Conservation (phyloP, 148 eudicot species). For the Vaccinium vitisidaea region DNA sequence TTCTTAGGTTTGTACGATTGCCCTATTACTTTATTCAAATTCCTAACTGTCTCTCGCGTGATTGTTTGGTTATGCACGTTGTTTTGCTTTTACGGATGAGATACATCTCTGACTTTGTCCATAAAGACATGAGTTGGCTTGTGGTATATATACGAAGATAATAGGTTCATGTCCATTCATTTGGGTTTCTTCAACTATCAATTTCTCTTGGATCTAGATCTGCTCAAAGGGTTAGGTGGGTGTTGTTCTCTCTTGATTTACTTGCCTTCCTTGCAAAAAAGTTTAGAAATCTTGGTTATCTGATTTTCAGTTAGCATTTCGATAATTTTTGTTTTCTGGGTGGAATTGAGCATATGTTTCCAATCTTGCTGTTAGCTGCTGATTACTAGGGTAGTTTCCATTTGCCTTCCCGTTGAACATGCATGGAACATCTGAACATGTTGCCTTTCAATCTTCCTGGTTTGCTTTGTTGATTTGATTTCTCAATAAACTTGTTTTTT, state of each 20-base stretch:
- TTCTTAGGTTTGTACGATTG: constrained; percentile 8
- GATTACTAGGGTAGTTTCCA: neutral
- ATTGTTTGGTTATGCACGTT: constrained; percentile 19
- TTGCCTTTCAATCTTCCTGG: neutral
- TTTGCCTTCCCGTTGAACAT: neutral
- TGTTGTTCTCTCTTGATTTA: constrained; percentile 2
- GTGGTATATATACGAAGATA: constrained; percentile 1
- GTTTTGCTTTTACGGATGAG: constrained; percentile 11
- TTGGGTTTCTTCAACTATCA: constrained; percentile 12
- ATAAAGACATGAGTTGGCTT: neutral
- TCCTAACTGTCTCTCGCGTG: constrained; percentile 21
- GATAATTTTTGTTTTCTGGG: neutral
- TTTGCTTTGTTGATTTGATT: neutral
- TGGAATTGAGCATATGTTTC: neutral
- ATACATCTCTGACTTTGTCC: neutral
- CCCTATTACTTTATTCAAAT: constrained; percentile 15
- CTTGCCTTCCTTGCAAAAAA: neutral
- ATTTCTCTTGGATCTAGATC: constrained; percentile 31
- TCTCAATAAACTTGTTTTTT: neutral
- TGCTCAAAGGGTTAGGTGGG: constrained; percentile 25
- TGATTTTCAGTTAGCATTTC: neutral
- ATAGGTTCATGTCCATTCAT: constrained; percentile 5
- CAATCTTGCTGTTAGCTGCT: neutral
- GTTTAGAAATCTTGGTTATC: neutral
- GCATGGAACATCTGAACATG: neutral